Base-by-base conservation (phyloP, 2,329 filamentous ascomycete species). In the Phyllosticta ampelicida region DNA sequence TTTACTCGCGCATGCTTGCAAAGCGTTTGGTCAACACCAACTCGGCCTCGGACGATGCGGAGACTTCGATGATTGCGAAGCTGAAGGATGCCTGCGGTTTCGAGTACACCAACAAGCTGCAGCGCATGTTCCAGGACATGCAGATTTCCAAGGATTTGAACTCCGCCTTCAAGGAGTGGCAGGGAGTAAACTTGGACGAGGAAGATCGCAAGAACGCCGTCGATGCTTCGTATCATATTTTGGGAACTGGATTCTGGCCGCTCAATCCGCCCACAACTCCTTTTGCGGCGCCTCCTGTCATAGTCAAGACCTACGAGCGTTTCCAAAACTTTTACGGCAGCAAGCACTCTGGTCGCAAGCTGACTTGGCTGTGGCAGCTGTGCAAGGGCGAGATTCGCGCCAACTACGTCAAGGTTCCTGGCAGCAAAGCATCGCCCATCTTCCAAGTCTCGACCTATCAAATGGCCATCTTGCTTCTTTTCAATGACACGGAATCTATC, bases 101-200 rank as follows among this genome's bases (percentile, higher is more conserved):
- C 65, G 94, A 99, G 73, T 99, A 99, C 75, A 99, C 94, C 65
- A 99, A 97, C 80, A 97, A 97, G 77, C 82, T 99, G 51, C 92
- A 97, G 77, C 90, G 95, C 69, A 99, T 99, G 94, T 99, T 97
- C 82, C 92, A 97, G 72, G 94, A 99, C 70, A 96, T 99, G 79
- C 94, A 99, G 72, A 96, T 96, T 54, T 97, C 92, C 63, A 96
- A 96, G 75, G 94, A 99, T 74, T 81, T 99, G 52, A 99, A 99
- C 73, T 82, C 83, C 53, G 86, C 86, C 28, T 99, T 95, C 78
- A 87, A 89, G 67, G 89, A 90, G 36, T 87, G 82, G 72, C 85
- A 91, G 66, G 76, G 81, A 10, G 80, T 81, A 65, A 78, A 78
- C n/a, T 79, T 89, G 48, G 83, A 84, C 60, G 81, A 80, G 51